A percentile compares a stretch with the other conserved stretches of the same genome.
Evolutionary conservation across 2,329 filamentous ascomycete species (phyloP).

Genomic region (Knoxdaviesia proteae): DNA sequence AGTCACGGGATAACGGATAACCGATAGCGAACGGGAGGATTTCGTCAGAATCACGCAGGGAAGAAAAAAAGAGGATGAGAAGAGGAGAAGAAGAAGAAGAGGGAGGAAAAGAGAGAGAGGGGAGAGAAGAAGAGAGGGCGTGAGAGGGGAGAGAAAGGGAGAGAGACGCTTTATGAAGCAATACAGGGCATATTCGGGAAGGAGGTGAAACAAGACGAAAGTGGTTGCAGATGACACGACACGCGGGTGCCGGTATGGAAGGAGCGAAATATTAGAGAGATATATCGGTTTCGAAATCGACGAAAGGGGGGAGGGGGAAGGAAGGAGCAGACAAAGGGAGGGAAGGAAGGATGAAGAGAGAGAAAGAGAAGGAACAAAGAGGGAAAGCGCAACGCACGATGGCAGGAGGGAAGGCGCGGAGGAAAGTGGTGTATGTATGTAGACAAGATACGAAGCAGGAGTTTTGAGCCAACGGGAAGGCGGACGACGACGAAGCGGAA

Average conservation of each 20-base stretch:
- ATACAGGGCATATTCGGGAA: too few relatives aligned
- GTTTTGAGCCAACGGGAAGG: too few relatives aligned
- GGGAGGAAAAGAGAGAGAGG: slow-evolving; percentile 3
- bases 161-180: background rate
- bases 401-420: background rate
- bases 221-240: too few relatives aligned
- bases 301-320: too few relatives aligned
- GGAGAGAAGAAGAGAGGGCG: background rate
- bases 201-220: too few relatives aligned
- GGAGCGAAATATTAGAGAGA: too few relatives aligned
- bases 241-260: too few relatives aligned
- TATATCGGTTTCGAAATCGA: too few relatives aligned
- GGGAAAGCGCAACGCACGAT: background rate
- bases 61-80: slow-evolving; percentile 1
- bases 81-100: slow-evolving; percentile 2
- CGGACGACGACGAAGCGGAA: too few relatives aligned
- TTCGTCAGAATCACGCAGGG: slow-evolving; percentile 10
- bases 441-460: too few relatives aligned
- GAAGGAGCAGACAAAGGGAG: background rate
- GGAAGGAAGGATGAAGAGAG: slow-evolving; percentile 1
- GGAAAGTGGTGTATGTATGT: too few relatives aligned
- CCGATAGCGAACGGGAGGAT: background rate
- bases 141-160: slow-evolving; percentile 4
- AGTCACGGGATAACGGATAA: too few relatives aligned
- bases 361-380: background rate